Evolutionary conservation across 2,329 filamentous ascomycete species (phyloP), one percentile per base, ranked within the genome.

Genomic region (Orbilia brochopaga): DNA sequence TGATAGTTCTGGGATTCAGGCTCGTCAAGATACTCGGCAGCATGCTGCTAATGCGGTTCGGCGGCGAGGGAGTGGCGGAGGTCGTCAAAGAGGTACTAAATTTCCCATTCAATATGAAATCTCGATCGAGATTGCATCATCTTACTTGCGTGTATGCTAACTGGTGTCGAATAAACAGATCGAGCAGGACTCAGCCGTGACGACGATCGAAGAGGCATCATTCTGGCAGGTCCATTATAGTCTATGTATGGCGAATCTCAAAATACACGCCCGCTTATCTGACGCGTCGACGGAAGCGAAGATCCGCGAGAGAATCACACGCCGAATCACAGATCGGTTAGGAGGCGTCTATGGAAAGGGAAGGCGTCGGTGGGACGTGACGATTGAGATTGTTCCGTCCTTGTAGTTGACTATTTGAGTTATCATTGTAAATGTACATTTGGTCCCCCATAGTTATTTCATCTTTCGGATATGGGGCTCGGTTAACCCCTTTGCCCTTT

Each of bases 171-270:
- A 4, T 2, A 11, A 35, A 57, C 30, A 96, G 79, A 92, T 99
- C 57, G 88, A 92, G 78, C 85, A 87, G 1, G 92, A 97, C 76
- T 87, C 90, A 1, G 85, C 85, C 62, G 87, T 97, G 24, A 85
- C 85, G 50, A 85, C 85, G 0, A 87, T 99, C 52, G 91, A 97
- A 66, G 92, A 97, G 77, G 93, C 92, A 1, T 88, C 92, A 78
- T 96, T 99, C 80, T 99, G 94, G 94, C 94, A 99, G 81, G 94
- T 97, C 13, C 94, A 99, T 80, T 97, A 97, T 79, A 92, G 93
- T 1, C 83, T 97, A 44, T 96, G 92, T 78, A 96, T 97, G 89
- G 94, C 94, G 7, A 97, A 95, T 78, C 79, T 99, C 75, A 95
- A 91, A 79, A 80, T 99, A 19, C 85, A 88, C 69, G 85, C 96